Evolutionary conservation across 73 alveolate genomes (phyloP), one percentile per base, ranked within the genome.

Genomic region (Urostyla sp.): DNA sequence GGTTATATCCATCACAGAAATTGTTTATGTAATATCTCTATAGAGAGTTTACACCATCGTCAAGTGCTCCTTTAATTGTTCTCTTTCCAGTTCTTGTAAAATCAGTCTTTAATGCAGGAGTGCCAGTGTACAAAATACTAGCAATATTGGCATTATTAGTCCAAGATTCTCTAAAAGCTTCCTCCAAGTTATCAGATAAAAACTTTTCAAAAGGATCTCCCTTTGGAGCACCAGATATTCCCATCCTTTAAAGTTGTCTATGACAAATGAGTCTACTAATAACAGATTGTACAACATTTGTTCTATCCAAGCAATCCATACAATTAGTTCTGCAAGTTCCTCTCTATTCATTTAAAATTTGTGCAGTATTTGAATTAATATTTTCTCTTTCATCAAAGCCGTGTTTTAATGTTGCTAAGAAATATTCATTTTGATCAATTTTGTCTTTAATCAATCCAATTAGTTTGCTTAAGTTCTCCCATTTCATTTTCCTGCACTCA

Each of bases 51-150:
- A 72, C 54, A 0, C 99, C 99, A 78, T 97, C 99, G 28, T 87
- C 54, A 20, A 95, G 37, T 40, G 96, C 92, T 0, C 99, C 99
- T 43, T 56, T 49, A 15, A 75, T 45, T 0, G 99, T 95, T 80
- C 99, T 75, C 84, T 95, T 97, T 15, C 99, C 99, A n/a, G 98
- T 94, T 77, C 98, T 84, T 0, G 98, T 97, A 76, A 97, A 97
- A 90, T 95, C 99, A 37, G 99, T 95, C 79, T 97, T 97, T 60
- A 95, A 79, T 0, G 99, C 99, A 8, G 98, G 98, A 23, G 99
- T 97, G 11, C 99, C 99, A 21, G 99, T 72, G 82, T 97, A 97
- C 8, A 97, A 80, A 28, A 90, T 72, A 63, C 98, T 89, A 51
- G 94, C 75, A 0, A 76, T 88, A 85, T 97, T 98, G 1, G 99